A percentile compares a stretch with the other conserved stretches of the same genome.
Conservation (phyloP, 163 green algal genomes). For the Scenedesmus sp. region DNA sequence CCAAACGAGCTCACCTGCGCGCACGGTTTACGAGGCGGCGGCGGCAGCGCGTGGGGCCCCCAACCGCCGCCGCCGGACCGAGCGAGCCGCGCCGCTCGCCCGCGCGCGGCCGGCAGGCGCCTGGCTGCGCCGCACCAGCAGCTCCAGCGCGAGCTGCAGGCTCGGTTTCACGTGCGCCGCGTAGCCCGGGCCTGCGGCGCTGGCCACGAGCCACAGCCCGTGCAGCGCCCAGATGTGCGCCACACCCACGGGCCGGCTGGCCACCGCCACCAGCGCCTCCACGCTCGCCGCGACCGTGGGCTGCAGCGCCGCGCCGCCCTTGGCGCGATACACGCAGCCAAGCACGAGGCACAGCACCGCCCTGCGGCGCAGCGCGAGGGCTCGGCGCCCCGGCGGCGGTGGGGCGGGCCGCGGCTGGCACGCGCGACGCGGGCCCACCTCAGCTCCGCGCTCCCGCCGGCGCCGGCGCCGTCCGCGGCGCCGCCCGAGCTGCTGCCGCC, state of each 20-base stretch:
- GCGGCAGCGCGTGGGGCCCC: too few species aligned
- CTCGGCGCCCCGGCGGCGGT: too few species aligned
- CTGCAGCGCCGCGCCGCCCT: conserved; percentile 79
- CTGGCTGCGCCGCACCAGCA: conserved; percentile 74
- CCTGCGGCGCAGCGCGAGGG: conserved; percentile 33
- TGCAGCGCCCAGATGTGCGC: conserved; percentile 84
- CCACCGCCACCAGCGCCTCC: conserved; percentile 71
- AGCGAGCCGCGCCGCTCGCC: too few species aligned
- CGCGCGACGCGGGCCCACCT: background rate
- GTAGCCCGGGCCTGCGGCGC: conserved; percentile 78
- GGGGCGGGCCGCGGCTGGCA: too few species aligned
- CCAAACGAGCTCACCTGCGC: conserved; percentile 53
- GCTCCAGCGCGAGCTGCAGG: conserved; percentile 69
- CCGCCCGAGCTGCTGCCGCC: background rate
- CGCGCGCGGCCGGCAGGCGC: too few species aligned
- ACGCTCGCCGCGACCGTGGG: conserved; percentile 60
- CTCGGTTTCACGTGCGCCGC: conserved; percentile 72
- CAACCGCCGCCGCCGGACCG: too few species aligned
- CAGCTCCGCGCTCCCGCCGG: conserved; percentile 25
- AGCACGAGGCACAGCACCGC: conserved; percentile 70
- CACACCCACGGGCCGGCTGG: conserved; percentile 51
- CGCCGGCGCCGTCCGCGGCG: background rate
- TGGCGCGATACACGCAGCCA: conserved; percentile 65
- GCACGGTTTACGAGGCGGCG: background rate
- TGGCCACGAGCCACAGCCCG: conserved; percentile 75